Evolutionary conservation across 2,329 filamentous ascomycete species (phyloP).

Genomic region (Ceratocystis destructans): DNA sequence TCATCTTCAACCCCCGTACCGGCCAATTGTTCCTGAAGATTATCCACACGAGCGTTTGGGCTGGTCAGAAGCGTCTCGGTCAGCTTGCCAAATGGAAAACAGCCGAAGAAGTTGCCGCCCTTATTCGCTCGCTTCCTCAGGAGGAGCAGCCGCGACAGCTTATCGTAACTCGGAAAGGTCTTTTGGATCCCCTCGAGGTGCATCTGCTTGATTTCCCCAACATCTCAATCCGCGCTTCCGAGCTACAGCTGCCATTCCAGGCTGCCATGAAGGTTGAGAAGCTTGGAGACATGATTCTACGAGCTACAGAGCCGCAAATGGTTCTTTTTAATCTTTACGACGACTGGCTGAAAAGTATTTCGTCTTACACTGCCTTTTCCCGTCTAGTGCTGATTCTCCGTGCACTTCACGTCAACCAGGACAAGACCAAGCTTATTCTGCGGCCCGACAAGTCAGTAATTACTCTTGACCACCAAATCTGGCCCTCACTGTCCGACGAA

Average conservation of each 20-base stretch:
- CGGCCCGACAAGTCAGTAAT: conserved; percentile 96
- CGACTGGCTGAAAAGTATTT: conserved; percentile 97
- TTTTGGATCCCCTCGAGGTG: conserved; percentile 91
- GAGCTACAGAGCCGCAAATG: conserved; percentile 98
- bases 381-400: conserved; percentile 84
- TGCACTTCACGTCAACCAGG: conserved; percentile 91
- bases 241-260: conserved; percentile 95
- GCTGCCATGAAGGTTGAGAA: conserved; percentile 99
- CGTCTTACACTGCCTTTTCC: conserved; percentile 96
- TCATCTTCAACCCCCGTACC: conserved; percentile 99
- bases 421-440: conserved; percentile 93
- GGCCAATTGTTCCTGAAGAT: conserved; percentile 98
- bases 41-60: conserved; percentile 98
- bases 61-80: conserved; percentile 95
- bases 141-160: conserved; percentile 98
- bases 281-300: conserved; percentile 94
- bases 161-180: conserved; percentile 93
- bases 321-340: conserved; percentile 98
- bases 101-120: conserved; percentile 94
- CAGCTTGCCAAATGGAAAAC: conserved; percentile 99
- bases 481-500: conserved; percentile 86
- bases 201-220: conserved; percentile 97
- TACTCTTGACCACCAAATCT: conserved; percentile 97
- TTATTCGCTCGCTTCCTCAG: conserved; percentile 87
- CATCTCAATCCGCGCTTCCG: conserved; percentile 94